phyloP scores from a whole-genome alignment of 148 eudicot genomes.

The Chenopodium quinoa region DNA sequence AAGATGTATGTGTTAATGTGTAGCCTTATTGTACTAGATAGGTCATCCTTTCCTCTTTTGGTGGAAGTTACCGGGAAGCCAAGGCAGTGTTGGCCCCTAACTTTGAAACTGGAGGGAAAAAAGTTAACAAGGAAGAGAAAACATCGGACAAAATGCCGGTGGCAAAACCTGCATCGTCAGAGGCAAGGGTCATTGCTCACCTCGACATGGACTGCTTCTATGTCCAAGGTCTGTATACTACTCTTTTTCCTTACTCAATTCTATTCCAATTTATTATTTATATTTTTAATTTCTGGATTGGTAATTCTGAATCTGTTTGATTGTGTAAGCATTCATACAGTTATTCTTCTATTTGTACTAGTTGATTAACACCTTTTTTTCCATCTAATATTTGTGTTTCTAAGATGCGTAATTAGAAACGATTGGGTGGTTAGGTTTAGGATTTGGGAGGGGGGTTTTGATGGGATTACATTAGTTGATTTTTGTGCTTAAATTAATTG shows the following conservation, averaged over 20 bases:
- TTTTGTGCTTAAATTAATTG: no score
- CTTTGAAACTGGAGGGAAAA: slow-evolving; percentile 18
- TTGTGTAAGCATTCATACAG: not conserved
- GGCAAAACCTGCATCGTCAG: slow-evolving; percentile 59
- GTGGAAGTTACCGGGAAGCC: not conserved
- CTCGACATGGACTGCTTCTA: slow-evolving; percentile 97
- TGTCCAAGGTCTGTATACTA: slow-evolving; percentile 61
- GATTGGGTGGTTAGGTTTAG: not conserved
- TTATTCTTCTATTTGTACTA: not conserved
- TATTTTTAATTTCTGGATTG: no score
- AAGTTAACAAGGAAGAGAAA: slow-evolving; percentile 2
- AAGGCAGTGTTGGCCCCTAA: not conserved
- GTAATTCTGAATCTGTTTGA: no score
- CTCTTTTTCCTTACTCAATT: not conserved
- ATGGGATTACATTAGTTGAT: no score
- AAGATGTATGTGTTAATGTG: no score
- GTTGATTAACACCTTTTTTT: not conserved
- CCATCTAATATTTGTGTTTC: no score
- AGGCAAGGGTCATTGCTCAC: slow-evolving; percentile 82
- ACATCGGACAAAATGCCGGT: slow-evolving; percentile 52
- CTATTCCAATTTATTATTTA: no score
- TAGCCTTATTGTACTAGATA: no score
- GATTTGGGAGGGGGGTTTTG: no score
- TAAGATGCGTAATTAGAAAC: not conserved
- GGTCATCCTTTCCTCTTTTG: no score